Percentiles rank a stretch among this genome's conserved stretches.
These are phyloP conservation scores for Mycena kentingensis DNA, from an alignment of 768 basidiomycete species.

Conservation along the genomic window DNA sequence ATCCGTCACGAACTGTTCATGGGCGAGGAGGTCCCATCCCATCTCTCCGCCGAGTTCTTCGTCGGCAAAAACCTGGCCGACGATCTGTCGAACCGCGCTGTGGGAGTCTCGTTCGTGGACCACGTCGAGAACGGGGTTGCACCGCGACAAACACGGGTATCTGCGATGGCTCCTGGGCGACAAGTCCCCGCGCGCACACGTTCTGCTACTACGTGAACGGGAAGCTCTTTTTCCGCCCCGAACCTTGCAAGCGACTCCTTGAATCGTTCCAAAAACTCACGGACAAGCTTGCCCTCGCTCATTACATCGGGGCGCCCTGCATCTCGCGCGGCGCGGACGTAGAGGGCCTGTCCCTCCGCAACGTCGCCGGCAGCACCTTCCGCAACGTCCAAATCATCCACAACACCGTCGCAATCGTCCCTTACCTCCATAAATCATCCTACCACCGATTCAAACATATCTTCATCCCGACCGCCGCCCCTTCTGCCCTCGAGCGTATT, in stretches of 20 bases:
- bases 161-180: conserved; percentile 2
- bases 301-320: neutral
- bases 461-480: conserved; percentile 2
- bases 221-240: neutral
- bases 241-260: conserved; percentile 2
- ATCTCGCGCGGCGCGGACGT: conserved; percentile 1
- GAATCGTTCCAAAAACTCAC: neutral
- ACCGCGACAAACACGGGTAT: neutral
- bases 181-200: neutral
- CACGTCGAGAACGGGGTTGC: conserved; percentile 1
- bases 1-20: too few species aligned
- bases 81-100: too few species aligned
- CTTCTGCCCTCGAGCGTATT: neutral
- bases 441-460: neutral
- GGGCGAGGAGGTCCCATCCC: too few species aligned
- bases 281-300: neutral
- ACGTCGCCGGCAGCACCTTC: neutral
- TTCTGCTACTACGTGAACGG: conserved; percentile 1
- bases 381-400: conserved; percentile 10
- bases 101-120: too few species aligned
- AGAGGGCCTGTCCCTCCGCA: neutral
- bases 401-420: conserved; percentile 1
- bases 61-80: too few species aligned
- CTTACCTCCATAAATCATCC: neutral
- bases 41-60: too few species aligned